Evolutionary conservation across 2,329 filamentous ascomycete species (phyloP).

Genomic region (Grosmannia penicillata): DNA sequence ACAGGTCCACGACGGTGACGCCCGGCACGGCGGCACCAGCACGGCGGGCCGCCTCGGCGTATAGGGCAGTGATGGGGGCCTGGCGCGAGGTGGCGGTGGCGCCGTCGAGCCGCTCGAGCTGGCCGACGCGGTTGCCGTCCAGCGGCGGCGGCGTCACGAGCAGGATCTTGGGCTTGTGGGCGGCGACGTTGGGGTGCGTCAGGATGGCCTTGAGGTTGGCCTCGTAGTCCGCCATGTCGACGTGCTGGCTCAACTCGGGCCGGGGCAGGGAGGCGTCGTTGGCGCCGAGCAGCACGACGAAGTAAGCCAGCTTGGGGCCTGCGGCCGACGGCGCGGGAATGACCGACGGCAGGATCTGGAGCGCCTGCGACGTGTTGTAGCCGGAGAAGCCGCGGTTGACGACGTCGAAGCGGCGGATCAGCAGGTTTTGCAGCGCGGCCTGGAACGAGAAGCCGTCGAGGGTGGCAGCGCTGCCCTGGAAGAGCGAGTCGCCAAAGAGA

Average conservation of each 20-base stretch:
- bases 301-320: constrained; percentile 47
- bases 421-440: constrained; percentile 53
- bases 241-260: constrained; percentile 52
- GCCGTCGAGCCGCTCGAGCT: constrained; percentile 29
- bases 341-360: constrained; percentile 53
- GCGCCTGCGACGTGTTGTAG: constrained; percentile 65
- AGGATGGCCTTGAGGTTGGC: constrained; percentile 59
- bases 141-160: constrained; percentile 73
- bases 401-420: constrained; percentile 66
- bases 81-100: constrained; percentile 27
- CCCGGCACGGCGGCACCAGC: constrained; percentile 56
- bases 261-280: constrained; percentile 69
- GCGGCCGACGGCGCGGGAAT: constrained; percentile 39
- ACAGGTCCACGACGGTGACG: constrained; percentile 63
- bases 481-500: constrained; percentile 82
- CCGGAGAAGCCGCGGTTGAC: constrained; percentile 80
- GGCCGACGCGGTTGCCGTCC: constrained; percentile 54
- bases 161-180: constrained; percentile 62
- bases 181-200: constrained; percentile 51
- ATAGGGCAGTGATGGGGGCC: constrained; percentile 33
- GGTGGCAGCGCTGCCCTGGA: constrained; percentile 50
- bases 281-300: constrained; percentile 71
- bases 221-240: constrained; percentile 62
- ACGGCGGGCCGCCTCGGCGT: constrained; percentile 45
- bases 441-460: constrained; percentile 60